A percentile compares a stretch with the other conserved stretches of the same genome.
Conservation (phyloP, 768 basidiomycete genomes). For the Filobasidium wieringae region DNA sequence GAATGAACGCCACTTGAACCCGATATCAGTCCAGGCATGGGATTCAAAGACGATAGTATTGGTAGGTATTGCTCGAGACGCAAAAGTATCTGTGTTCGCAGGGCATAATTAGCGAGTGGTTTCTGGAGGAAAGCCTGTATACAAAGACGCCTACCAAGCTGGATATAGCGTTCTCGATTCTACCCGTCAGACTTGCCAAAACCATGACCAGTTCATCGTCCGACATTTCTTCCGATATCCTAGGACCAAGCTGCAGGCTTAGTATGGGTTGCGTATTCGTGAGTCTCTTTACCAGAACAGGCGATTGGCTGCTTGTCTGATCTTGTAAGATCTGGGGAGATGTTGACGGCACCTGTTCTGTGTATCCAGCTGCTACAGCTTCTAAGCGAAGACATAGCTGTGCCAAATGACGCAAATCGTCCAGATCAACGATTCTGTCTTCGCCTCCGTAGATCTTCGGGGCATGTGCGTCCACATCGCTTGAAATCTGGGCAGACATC, state of each 20-base stretch:
- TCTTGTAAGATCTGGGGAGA: background rate
- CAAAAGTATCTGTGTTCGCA: no score
- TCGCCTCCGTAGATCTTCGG: constrained; percentile 17
- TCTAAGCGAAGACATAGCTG: constrained; percentile 67
- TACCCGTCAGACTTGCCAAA: constrained; percentile 61
- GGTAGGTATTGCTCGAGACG: no score
- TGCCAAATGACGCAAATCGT: constrained; percentile 62
- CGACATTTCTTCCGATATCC: constrained; percentile 55
- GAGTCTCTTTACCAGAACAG: background rate
- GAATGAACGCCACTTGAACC: no score
- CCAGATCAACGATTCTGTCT: constrained; percentile 40
- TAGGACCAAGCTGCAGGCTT: constrained; percentile 48
- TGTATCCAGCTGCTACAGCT: constrained; percentile 43
- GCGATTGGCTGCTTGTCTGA: background rate
- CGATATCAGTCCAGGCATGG: no score
- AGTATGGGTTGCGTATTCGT: constrained; percentile 23
- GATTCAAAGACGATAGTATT: no score
- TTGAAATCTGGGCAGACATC: constrained; percentile 37
- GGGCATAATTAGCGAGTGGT: no score
- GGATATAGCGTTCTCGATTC: constrained; percentile 62
- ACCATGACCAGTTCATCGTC: constrained; percentile 62
- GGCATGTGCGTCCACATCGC: constrained; percentile 32
- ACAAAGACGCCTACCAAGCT: constrained; percentile 31
- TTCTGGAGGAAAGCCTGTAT: no score
- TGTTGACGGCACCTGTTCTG: background rate